Base-by-base conservation (phyloP, 345 rosid genomes). In the Linum trigynum region DNA sequence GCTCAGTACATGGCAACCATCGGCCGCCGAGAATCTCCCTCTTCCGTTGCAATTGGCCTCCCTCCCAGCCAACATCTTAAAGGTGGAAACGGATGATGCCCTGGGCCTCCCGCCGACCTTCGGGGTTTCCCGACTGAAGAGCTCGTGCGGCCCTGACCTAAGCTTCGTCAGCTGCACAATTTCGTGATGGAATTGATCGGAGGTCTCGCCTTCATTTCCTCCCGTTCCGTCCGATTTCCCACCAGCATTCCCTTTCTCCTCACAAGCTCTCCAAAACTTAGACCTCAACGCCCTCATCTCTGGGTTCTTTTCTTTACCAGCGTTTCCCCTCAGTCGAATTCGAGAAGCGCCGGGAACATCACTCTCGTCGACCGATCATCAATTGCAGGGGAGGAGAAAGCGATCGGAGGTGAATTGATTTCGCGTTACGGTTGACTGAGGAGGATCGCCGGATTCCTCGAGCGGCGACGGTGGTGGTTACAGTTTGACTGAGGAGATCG, bases 51-150 rank as follows among this genome's bases (percentile, higher is more conserved):
- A 84, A 62, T 86, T 86, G 56, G 79, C 71, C 70, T 86, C 92
- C 67, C 92, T 76, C 38, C 85, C 86, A 53, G 66, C 80, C 85
- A 86, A 75, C 89, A 86, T 82, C 65, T 79, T 81, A 55, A 81
- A 67, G 0, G 87, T 78, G 2, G 89, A 79, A 66, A 86, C 86
- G 8, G 81, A 81, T 23, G 32, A 23, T 51, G 69, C 67, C 59
- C 65, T 76, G 63, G 43, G 14, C 65, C 69, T 66, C 2, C 77
- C 78, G 14, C 53, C 53, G 53, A 12, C 11, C 11, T 12, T 15
- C 11, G 75, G 73, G 1, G 35, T 42, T 45, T 57, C 53, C 64
- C 69, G 65, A 60, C 75, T 57, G 39, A 83, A 61, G 61, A 50
- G 70, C 60, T 65, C 69, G 71, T 79, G 74, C 32, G 91, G 88